phyloP scores from a whole-genome alignment of 1,284 basidiomycete species.

The Entoloma clypeatum region DNA sequence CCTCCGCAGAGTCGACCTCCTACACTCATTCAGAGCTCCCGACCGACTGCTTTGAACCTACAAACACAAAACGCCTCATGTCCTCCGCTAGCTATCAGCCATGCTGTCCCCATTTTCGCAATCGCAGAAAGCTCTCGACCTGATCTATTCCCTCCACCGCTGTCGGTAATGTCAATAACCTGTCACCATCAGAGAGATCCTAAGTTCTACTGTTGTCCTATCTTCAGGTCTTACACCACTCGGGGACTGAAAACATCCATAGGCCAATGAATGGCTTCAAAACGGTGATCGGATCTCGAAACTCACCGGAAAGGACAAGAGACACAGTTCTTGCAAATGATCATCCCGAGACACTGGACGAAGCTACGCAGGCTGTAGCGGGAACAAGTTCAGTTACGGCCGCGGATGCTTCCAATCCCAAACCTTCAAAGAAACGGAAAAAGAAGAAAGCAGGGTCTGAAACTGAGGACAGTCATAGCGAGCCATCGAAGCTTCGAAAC shows the following conservation, averaged over 20 bases:
- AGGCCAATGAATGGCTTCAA: too few species aligned
- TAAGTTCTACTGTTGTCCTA: not conserved
- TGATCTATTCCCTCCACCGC: conserved; percentile 4
- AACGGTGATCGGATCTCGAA: too few species aligned
- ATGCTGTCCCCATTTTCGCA: conserved; percentile 1
- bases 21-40: not conserved
- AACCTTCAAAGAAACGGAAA: conserved; percentile 16
- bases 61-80: conserved; percentile 12
- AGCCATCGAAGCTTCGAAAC: conserved; percentile 7
- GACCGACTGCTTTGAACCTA: conserved; percentile 3
- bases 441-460: conserved; percentile 16
- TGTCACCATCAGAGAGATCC: conserved; percentile 3
- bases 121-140: conserved; percentile 1
- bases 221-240: not conserved
- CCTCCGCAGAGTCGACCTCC: not conserved
- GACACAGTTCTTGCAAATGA: too few species aligned
- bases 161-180: conserved; percentile 5
- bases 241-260: conserved; percentile 13
- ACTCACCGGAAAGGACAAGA: too few species aligned
- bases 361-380: too few species aligned
- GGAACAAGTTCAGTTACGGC: too few species aligned
- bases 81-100: conserved; percentile 10
- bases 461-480: conserved; percentile 18
- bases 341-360: too few species aligned
- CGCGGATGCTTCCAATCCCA: conserved; percentile 2